Percentiles rank a stretch among this genome's conserved stretches.
Conservation (phyloP, 1,284 basidiomycete species). For the Cutaneotrichosporon sp. region DNA sequence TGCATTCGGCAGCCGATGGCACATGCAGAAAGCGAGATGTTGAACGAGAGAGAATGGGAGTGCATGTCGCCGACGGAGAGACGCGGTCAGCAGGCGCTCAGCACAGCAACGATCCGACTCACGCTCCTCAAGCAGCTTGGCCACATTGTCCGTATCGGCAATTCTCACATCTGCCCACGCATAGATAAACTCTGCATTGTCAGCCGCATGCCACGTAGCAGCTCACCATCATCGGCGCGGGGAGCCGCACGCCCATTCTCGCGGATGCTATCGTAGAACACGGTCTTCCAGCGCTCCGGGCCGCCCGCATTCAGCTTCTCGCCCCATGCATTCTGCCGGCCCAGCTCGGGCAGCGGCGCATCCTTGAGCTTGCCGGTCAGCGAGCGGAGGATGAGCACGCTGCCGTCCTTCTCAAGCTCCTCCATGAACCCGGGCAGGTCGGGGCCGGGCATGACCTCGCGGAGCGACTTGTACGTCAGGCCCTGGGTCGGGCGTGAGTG, state of each 20-base stretch:
- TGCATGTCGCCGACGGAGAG: no score
- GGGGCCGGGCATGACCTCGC: constrained; percentile 31
- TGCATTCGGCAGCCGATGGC: no score
- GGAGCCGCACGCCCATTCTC: constrained; percentile 37
- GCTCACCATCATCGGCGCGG: constrained; percentile 42
- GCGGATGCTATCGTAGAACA: constrained; percentile 45
- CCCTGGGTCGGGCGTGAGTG: constrained; percentile 33
- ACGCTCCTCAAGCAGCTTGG: constrained; percentile 41
- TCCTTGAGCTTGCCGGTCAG: constrained; percentile 35
- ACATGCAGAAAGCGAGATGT: no score
- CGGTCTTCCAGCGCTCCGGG: constrained; percentile 33
- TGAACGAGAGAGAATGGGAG: no score
- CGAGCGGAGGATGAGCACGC: constrained; percentile 43
- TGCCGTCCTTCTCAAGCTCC: constrained; percentile 34
- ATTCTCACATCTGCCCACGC: constrained; percentile 46
- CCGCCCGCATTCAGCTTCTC: constrained; percentile 34
- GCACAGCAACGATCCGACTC: constrained; percentile 3
- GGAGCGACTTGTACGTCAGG: constrained; percentile 30
- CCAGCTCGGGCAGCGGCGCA: constrained; percentile 38
- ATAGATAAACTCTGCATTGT: constrained; percentile 36
- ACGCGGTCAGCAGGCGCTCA: no score
- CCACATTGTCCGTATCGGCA: constrained; percentile 42
- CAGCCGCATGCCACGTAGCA: neutral
- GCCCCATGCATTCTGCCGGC: constrained; percentile 38
- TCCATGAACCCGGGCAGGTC: constrained; percentile 21